These are phyloP conservation scores for Geopyxis carbonaria DNA, from an alignment of 495 filamentous ascomycete species.

Conservation along the genomic window DNA sequence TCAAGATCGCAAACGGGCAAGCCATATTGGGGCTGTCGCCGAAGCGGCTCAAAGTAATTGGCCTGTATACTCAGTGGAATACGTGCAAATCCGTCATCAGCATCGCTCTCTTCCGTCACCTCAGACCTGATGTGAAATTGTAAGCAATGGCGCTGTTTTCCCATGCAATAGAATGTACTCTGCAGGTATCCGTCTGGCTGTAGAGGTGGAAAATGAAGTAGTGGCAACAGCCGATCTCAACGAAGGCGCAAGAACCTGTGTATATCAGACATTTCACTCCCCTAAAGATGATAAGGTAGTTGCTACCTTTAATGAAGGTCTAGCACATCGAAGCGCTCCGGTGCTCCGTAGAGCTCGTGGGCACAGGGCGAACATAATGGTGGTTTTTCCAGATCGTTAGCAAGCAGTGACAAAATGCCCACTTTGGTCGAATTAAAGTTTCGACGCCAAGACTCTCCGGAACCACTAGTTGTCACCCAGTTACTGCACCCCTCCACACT, in stretches of 20 bases:
- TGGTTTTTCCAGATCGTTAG: no score
- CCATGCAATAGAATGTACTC: no score
- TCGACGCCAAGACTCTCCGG: no score
- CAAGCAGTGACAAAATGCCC: no score
- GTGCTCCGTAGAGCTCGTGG: no score
- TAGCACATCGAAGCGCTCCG: background rate
- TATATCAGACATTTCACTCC: background rate
- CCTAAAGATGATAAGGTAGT: background rate
- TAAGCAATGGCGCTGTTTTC: no score
- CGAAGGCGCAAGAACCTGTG: background rate
- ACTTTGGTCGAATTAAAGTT: no score
- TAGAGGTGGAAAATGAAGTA: conserved; percentile 1
- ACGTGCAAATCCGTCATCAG: conserved; percentile 12
- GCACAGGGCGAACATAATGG: conserved; percentile 3
- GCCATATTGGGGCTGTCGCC: conserved; percentile 52
- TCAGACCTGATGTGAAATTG: background rate
- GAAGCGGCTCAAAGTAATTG: conserved; percentile 68
- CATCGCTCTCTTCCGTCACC: background rate
- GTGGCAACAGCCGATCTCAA: background rate
- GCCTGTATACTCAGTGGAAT: conserved; percentile 43
- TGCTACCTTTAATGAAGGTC: conserved; percentile 1
- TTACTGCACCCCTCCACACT: no score
- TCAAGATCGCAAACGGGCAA: conserved; percentile 80
- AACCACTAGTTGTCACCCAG: no score
- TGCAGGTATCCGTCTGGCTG: background rate